Evolutionary conservation across 805 yeast species (phyloP), one percentile per base, ranked within the genome.

Genomic region (Saturnispora besseyi): DNA sequence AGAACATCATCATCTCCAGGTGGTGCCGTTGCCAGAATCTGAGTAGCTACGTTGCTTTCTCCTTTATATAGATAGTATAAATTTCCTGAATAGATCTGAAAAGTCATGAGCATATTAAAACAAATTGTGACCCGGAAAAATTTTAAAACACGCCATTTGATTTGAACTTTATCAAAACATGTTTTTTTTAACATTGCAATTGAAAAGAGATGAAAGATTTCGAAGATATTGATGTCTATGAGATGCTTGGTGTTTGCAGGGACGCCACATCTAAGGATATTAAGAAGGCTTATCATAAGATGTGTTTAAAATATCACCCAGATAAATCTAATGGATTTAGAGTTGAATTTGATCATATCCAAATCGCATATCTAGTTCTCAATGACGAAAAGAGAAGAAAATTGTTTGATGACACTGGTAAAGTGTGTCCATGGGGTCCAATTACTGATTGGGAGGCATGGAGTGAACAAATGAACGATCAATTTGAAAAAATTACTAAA

Each of bases 1-100:
- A 79, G 97, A 66, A 75, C 74, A 48, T 82, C 81, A 55, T 72
- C 73, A 55, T 83, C 95, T 34, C 97, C 98, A 4, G 99, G 98
- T 51, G 98, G 97, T 1, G 77, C 95, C 33, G 66, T 81, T 49
- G 68, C 77, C 40, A 76, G 91, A 70, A 69, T 49, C 5, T 49
- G 38, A 51, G 2, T n/a, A 38, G 9, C 15, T 30, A 34, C 30
- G 8, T 13, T 32, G 34, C 13, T 18, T 18, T 21, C 24, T 36
- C 12, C 40, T 18, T 10, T 36, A 15, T 36, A 22, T 36, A 15
- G 10, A 18, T n/a, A 18, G 15, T 36, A 18, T 36, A 36, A 18
- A 18, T 18, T 18, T 18, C 18, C 18, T 36, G 22, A 36, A 36
- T 36, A 36, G 40, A 36, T 36, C 22, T 36, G 24, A 22, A 36